Conservation (phyloP, 2,329 filamentous ascomycete genomes). For the Emericellopsis cladophorae region DNA sequence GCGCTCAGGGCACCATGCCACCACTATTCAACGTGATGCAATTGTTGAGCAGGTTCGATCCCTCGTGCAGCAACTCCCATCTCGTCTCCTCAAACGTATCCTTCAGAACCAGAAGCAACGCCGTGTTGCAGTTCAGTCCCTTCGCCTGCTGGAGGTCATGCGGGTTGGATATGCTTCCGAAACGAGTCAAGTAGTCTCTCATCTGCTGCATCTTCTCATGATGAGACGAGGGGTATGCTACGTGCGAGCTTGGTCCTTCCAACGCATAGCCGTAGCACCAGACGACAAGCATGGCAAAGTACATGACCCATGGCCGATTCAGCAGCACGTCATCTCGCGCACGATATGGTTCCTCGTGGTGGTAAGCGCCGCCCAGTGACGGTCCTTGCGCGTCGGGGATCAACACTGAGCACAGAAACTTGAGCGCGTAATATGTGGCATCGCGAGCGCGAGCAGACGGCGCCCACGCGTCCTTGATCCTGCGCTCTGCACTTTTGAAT, state of each 20-base stretch:
- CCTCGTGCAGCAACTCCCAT: slow-evolving; percentile 89
- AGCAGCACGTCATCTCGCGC: slow-evolving; percentile 81
- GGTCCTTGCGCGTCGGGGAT: slow-evolving; percentile 33
- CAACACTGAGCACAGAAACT: slow-evolving; percentile 77
- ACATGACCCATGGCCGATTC: slow-evolving; percentile 90
- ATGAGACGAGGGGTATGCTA: slow-evolving; percentile 39
- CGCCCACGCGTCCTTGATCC: slow-evolving; percentile 85
- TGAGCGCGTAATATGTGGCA: slow-evolving; percentile 82
- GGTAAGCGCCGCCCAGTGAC: slow-evolving; percentile 23
- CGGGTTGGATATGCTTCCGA: slow-evolving; percentile 60
- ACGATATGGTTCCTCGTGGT: slow-evolving; percentile 46
- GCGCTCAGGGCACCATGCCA: slow-evolving; percentile 11
- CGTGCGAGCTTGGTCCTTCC: slow-evolving; percentile 58
- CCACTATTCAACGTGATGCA: slow-evolving; percentile 46
- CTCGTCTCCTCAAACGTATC: slow-evolving; percentile 71
- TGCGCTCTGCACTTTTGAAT: slow-evolving; percentile 62
- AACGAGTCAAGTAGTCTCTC: slow-evolving; percentile 61
- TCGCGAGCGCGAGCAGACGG: slow-evolving; percentile 79
- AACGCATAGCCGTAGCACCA: slow-evolving; percentile 92
- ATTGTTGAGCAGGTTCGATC: slow-evolving; percentile 64
- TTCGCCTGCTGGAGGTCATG: slow-evolving; percentile 62
- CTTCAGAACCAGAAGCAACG: slow-evolving; percentile 68
- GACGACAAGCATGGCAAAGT: slow-evolving; percentile 82
- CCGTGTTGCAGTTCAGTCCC: slow-evolving; percentile 73
- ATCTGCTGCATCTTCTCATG: slow-evolving; percentile 65